Evolutionary conservation across 176 grass and related monocot genomes (phyloP).

Genomic region (Lolium multiflorum): DNA sequence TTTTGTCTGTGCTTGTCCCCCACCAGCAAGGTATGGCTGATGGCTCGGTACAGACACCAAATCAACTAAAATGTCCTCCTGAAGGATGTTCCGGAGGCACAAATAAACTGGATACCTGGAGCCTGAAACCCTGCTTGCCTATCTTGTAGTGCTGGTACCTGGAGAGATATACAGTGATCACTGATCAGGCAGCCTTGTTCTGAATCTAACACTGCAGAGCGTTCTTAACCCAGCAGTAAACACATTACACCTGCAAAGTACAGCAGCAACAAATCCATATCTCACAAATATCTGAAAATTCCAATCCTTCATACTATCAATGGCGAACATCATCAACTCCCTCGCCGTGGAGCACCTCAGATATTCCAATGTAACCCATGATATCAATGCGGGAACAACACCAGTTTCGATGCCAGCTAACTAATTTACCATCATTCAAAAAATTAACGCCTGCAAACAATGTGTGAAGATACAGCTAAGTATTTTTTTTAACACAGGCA

Average conservation of each 20-base stretch:
- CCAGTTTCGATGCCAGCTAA: neutral
- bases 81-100: neutral
- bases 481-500: no score
- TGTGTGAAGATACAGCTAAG: neutral
- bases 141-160: neutral
- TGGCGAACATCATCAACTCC: neutral
- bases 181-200: neutral
- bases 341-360: neutral
- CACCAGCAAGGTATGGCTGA: neutral
- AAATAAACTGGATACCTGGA: neutral
- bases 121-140: neutral
- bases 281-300: neutral
- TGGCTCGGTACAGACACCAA: neutral
- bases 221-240: neutral
- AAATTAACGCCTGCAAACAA: neutral
- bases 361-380: neutral
- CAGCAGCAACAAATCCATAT: slow-evolving; percentile 2
- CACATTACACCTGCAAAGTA: neutral
- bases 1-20: neutral
- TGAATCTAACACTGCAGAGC: neutral
- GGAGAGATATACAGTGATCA: neutral
- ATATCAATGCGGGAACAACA: no score
- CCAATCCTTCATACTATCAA: neutral
- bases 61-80: neutral
- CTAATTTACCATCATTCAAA: no score